Conservation (phyloP, 345 rosid species). For the Tarenaya hassleriana region DNA sequence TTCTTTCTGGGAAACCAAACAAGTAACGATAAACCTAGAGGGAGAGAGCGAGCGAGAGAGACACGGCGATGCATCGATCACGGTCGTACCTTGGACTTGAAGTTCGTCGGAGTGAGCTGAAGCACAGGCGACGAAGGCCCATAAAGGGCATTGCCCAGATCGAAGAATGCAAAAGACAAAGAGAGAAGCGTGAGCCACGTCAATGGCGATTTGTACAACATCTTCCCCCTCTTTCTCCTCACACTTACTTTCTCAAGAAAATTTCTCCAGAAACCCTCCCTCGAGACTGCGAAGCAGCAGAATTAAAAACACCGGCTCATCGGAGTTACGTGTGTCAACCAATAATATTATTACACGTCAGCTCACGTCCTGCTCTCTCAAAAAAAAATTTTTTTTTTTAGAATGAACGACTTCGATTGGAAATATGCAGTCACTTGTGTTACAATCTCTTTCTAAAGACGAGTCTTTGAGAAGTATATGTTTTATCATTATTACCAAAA, state of each 20-base stretch:
- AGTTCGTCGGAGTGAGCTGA: slow-evolving; percentile 84
- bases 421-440: no score
- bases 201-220: slow-evolving; percentile 33
- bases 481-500: no score
- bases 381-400: no score
- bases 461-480: no score
- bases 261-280: slow-evolving; percentile 7
- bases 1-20: not conserved
- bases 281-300: slow-evolving; percentile 21
- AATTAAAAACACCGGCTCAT: slow-evolving; percentile 12
- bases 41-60: not conserved
- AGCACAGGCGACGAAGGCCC: slow-evolving; percentile 83
- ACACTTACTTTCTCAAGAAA: slow-evolving; percentile 24
- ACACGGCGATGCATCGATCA: not conserved
- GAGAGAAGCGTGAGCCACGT: slow-evolving; percentile 20
- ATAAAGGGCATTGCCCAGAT: slow-evolving; percentile 48
- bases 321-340: slow-evolving; percentile 46
- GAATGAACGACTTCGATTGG: no score
- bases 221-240: slow-evolving; percentile 16
- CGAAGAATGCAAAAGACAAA: slow-evolving; percentile 22
- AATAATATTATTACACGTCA: slow-evolving; percentile 48
- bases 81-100: slow-evolving; percentile 72
- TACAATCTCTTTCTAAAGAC: no score
- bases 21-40: not conserved
- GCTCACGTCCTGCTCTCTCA: not conserved